Conservation (phyloP, 345 rosid genomes). For the Murraya paniculata region DNA sequence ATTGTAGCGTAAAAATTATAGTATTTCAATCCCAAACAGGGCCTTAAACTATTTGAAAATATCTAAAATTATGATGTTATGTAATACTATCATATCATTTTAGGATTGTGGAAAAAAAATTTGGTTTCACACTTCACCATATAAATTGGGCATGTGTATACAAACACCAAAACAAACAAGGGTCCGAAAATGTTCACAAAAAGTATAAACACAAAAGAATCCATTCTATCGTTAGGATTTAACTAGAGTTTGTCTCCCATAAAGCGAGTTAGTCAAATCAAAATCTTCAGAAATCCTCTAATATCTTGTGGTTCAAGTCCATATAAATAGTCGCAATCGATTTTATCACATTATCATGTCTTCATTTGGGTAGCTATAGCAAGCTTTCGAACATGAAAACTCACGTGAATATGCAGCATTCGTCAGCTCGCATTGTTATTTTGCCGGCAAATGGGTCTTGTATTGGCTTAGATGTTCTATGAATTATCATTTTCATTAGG, state of each 20-base stretch:
- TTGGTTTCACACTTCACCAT: background rate
- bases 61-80: too few relatives aligned
- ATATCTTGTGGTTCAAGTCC: background rate
- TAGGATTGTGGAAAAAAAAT: background rate
- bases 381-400: background rate
- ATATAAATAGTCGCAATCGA: background rate
- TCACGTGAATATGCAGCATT: background rate
- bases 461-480: background rate
- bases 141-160: background rate
- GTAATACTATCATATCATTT: background rate
- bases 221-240: background rate
- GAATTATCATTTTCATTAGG: slow-evolving; percentile 5
- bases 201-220: background rate
- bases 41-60: too few relatives aligned
- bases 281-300: background rate
- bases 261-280: slow-evolving; percentile 15
- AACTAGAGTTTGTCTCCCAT: background rate
- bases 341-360: background rate
- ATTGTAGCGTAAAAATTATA: too few relatives aligned
- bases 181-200: slow-evolving; percentile 6
- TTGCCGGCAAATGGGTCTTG: slow-evolving; percentile 1
- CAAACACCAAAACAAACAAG: slow-evolving; percentile 4
- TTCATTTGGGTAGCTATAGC: background rate
- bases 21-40: too few relatives aligned
- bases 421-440: background rate